Base-by-base conservation (phyloP, 768 basidiomycete species). In the Tricholoma furcatifolium region DNA sequence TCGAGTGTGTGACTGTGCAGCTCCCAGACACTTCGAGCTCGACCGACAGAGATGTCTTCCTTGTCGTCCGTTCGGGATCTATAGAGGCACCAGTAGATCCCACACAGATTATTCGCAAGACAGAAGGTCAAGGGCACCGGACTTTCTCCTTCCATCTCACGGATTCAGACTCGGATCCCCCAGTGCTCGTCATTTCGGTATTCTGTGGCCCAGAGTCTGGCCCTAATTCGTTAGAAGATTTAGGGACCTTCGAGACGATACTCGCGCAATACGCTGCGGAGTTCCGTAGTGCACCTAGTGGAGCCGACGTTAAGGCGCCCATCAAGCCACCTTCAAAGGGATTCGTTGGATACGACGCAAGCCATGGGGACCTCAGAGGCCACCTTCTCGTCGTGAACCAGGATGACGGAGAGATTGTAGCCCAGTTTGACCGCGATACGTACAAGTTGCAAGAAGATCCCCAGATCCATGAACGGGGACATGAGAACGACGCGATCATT, bases 321-420 rank as follows among this genome's bases (percentile, higher is more conserved):
- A 43, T 50, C 17, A 23, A 40, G 9, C 38, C 31, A 6, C 42
- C 35, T 15, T 32, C 39, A 34, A 58, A 47, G 11, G 42, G 53
- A 41, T 20, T 48, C 10, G 45, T 61, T 44, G 58, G 58, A 51
- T 53, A 61, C 42, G 47, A 57, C 9, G 54, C 53, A 0, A 36
- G 34, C 17, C 51, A 60, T 18, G 59, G 71, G 41, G 74, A 77
- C 57, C 67, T 77, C 31, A 68, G 74, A 23, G 87, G 88, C 5
- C 80, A 79, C 45, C 75, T 91, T 27, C 81, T 91, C 35, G 77
- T 89, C 55, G 77, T 91, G 49, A 82, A 92, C 63, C 81, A 91
- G 64, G 76, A 81, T 38, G 84, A 77, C 41, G 88, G 88, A 2
- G 82, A 88, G 56, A 75, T 91, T 10, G 74, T 91, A 12, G 88